Conservation (phyloP, 2,329 filamentous ascomycete species). For the Fusarium buharicum region DNA sequence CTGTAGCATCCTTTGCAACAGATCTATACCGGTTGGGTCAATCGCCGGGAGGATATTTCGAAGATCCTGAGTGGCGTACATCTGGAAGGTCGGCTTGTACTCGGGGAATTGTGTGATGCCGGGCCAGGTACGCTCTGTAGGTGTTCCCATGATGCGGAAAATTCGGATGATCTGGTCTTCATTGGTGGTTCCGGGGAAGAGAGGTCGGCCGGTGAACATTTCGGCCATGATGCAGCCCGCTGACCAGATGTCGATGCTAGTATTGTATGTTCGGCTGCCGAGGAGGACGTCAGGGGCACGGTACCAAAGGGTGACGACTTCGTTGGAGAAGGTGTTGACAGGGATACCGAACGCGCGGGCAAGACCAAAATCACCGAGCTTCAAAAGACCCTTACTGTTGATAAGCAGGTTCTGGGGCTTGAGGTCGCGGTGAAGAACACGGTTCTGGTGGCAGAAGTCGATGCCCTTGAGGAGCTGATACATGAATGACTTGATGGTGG, state of each 20-base stretch:
- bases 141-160: conserved; percentile 98
- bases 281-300: conserved; percentile 94
- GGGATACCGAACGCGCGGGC: conserved; percentile 96
- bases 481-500: conserved; percentile 99
- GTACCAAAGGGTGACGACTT: conserved; percentile 98
- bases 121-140: conserved; percentile 94
- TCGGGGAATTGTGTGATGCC: conserved; percentile 96
- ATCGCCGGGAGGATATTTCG: conserved; percentile 89
- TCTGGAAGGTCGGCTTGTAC: conserved; percentile 94
- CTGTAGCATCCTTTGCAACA: conserved; percentile 91
- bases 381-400: conserved; percentile 88
- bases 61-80: conserved; percentile 92
- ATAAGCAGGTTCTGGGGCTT: conserved; percentile 98
- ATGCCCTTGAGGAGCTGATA: conserved; percentile 95
- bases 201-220: conserved; percentile 95
- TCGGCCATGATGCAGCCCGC: conserved; percentile 99
- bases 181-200: conserved; percentile 98
- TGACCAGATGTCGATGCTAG: conserved; percentile 99
- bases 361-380: conserved; percentile 93
- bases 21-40: conserved; percentile 85
- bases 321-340: conserved; percentile 97
- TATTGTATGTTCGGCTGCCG: conserved; percentile 96
- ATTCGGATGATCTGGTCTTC: conserved; percentile 98
- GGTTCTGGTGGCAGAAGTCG: conserved; percentile 97
- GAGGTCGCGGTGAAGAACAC: conserved; percentile 92